Evolutionary conservation across 345 rosid species (phyloP).

Genomic region (Combretum micranthum): DNA sequence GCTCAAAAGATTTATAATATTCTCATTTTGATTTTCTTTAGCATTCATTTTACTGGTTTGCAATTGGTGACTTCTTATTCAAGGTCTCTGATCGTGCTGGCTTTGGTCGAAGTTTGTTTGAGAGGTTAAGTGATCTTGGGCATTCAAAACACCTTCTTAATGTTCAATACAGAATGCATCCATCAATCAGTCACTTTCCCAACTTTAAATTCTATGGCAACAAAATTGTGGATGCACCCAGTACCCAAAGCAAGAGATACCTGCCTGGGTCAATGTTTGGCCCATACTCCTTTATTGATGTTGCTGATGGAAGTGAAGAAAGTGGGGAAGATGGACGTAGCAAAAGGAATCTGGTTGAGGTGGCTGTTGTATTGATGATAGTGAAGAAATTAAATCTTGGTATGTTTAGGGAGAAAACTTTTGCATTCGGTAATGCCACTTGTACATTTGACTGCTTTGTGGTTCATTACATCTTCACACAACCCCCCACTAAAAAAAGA

Average conservation of each 20-base stretch:
- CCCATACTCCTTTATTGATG: conserved; percentile 44
- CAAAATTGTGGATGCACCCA: too few relatives aligned
- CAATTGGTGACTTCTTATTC: not conserved
- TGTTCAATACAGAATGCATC: conserved; percentile 80
- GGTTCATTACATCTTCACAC: too few relatives aligned
- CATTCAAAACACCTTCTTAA: conserved; percentile 45
- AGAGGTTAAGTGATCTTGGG: too few relatives aligned
- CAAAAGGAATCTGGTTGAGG: conserved; percentile 39
- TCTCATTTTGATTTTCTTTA: not conserved
- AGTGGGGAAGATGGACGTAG: conserved; percentile 18
- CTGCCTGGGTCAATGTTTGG: conserved; percentile 38
- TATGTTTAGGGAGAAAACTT: conserved; percentile 2
- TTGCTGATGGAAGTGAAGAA: conserved; percentile 33
- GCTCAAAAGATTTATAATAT: too few relatives aligned
- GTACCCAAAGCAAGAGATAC: conserved; percentile 23
- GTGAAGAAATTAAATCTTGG: conserved; percentile 30
- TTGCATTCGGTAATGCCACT: not conserved
- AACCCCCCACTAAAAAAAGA: too few relatives aligned
- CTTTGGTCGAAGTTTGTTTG: conserved; percentile 66
- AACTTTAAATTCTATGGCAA: conserved; percentile 38
- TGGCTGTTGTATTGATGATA: too few relatives aligned
- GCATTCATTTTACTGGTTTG: not conserved
- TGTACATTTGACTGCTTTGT: not conserved
- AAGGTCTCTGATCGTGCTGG: conserved; percentile 32
- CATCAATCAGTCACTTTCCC: conserved; percentile 56